Conservation (phyloP, 2,329 filamentous ascomycete genomes). For the Colletotrichum destructivum region DNA sequence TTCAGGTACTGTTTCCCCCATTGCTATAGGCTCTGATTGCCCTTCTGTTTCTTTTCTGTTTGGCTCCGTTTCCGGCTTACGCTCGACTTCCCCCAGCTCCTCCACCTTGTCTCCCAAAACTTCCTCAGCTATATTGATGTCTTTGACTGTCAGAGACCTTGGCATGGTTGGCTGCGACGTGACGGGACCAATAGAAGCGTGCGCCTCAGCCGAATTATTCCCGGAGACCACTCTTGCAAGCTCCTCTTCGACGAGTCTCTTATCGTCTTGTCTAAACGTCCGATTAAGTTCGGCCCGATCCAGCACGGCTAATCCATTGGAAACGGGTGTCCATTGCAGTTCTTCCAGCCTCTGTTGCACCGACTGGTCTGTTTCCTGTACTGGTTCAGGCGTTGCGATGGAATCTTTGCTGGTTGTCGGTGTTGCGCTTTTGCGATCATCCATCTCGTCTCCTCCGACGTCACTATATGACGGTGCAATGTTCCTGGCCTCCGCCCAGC, state of each 20-base stretch:
- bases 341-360: slow-evolving; percentile 37
- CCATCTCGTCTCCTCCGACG: slow-evolving; percentile 45
- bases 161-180: slow-evolving; percentile 18
- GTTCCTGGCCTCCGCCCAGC: slow-evolving; percentile 56
- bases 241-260: slow-evolving; percentile 16
- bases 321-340: slow-evolving; percentile 40
- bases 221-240: slow-evolving; percentile 9
- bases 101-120: not conserved
- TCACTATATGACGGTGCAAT: slow-evolving; percentile 59
- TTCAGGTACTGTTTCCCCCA: slow-evolving; percentile 45
- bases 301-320: slow-evolving; percentile 8
- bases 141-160: slow-evolving; percentile 25
- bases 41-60: slow-evolving; percentile 22
- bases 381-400: slow-evolving; percentile 23
- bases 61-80: not conserved
- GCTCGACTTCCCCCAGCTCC: not conserved
- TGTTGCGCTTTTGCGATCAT: slow-evolving; percentile 34
- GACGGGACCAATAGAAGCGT: not conserved
- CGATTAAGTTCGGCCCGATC: slow-evolving; percentile 24
- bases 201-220: not conserved
- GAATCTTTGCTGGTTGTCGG: slow-evolving; percentile 41
- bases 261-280: slow-evolving; percentile 20
- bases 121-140: not conserved
- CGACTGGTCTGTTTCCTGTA: slow-evolving; percentile 28
- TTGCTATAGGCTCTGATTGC: slow-evolving; percentile 30